Evolutionary conservation across 106 monocot genomes (phyloP), one percentile per base, ranked within the genome.

Genomic region (Dendrobium catenatum): DNA sequence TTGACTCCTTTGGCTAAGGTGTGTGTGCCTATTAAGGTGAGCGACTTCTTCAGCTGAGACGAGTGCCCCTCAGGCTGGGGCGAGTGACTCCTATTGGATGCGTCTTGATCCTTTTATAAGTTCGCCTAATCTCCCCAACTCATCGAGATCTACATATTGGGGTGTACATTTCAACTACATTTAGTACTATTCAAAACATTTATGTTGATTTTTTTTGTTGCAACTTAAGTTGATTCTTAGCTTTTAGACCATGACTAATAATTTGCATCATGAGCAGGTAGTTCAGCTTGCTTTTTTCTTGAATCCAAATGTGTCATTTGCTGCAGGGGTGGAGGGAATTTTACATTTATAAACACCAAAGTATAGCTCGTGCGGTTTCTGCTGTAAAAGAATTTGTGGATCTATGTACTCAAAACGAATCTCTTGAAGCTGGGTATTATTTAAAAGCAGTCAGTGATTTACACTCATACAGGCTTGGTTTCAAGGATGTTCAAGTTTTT

Each of bases 351-450:
- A 79, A 82, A 43, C 94, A 94, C 76, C 72, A 78, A 81, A 86
- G 77, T 72, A 49, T 90, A 76, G 83, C 82, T 17, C 6, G 6
- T n/a, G 81, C 77, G 78, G 77, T 82, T 67, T 89, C 87, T 47
- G 33, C 16, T 75, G 75, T 94, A 26, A 78, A 86, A 37, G 48
- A 86, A 44, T 86, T 85, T 85, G 89, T 94, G 72, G 64, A 88
- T 33, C 55, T 84, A 43, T 87, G 79, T 40, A 87, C 89, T 59
- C 79, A 86, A 48, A 87, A 86, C 76, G 86, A 81, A 33, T 96
- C 96, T 22, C 84, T 96, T 74, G 96, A 96, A 83, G 94, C 85
- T 80, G 87, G 84, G 37, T 74, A 84, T 76, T 92, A 88, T 87
- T 83, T 94, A 81, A 90, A 89, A 85, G 94, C 88, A 46, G 61